These are phyloP conservation scores for Ophiostoma sp. DNA, from an alignment of 2,329 filamentous ascomycete genomes.

Conservation along the genomic window DNA sequence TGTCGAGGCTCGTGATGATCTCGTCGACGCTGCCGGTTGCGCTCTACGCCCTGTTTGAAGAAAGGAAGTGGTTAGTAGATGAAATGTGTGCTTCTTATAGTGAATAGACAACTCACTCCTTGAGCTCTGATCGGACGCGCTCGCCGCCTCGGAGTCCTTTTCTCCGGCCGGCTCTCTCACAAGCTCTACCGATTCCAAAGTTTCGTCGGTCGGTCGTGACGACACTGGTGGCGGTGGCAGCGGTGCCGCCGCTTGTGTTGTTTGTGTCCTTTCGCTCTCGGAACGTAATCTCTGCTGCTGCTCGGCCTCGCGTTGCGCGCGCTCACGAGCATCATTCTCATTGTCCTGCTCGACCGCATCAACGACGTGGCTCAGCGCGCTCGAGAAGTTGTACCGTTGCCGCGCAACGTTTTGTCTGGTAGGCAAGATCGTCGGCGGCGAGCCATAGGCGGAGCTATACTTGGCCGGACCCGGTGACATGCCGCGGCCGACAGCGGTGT, in stretches of 20 bases:
- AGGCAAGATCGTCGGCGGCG: slow-evolving; percentile 30
- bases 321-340: slow-evolving; percentile 28
- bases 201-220: neutral
- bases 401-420: slow-evolving; percentile 30
- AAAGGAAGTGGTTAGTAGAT: neutral
- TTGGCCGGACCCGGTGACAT: slow-evolving; percentile 32
- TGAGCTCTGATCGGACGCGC: neutral
- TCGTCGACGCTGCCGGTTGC: neutral
- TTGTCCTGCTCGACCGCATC: slow-evolving; percentile 32
- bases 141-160: neutral
- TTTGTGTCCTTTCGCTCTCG: neutral
- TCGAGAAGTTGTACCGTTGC: slow-evolving; percentile 31
- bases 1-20: neutral
- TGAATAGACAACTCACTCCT: neutral
- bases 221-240: neutral
- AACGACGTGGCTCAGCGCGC: slow-evolving; percentile 30
- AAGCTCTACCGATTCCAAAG: slow-evolving; percentile 19
- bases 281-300: slow-evolving; percentile 17
- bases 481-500: slow-evolving; percentile 27
- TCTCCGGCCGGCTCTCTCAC: slow-evolving; percentile 10
- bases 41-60: neutral
- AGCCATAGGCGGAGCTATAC: slow-evolving; percentile 33
- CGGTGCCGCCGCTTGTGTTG: neutral
- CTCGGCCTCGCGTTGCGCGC: slow-evolving; percentile 28
- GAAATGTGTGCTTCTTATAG: neutral